Evolutionary conservation across 192 early-diverging fungal species (phyloP).

Genomic region (Geranomyces michiganensis): DNA sequence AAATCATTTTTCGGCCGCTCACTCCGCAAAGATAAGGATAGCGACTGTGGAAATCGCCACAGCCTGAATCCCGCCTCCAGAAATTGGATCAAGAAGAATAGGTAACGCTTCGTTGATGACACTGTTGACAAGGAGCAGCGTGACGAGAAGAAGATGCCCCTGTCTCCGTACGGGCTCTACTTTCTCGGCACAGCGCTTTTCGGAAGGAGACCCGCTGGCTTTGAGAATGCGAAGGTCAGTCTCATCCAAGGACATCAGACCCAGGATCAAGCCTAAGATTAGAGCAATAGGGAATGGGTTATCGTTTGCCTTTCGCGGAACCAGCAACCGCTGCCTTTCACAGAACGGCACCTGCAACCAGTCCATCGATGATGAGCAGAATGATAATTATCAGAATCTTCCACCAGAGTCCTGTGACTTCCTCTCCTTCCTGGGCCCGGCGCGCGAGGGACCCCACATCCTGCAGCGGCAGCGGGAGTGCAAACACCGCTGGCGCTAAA

Average conservation of each 20-base stretch:
- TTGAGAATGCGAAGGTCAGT: constrained; percentile 71
- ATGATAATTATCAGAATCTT: constrained; percentile 15
- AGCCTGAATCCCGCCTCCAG: constrained; percentile 69
- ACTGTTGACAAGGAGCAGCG: constrained; percentile 85
- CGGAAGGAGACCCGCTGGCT: constrained; percentile 68
- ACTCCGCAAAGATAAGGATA: constrained; percentile 91
- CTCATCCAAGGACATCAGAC: constrained; percentile 74
- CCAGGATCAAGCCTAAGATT: constrained; percentile 19
- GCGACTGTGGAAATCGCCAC: constrained; percentile 85
- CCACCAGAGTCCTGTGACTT: constrained; percentile 17
- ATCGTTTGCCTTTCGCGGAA: too few relatives aligned
- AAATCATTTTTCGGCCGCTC: constrained; percentile 1
- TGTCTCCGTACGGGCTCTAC: constrained; percentile 84
- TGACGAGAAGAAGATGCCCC: constrained; percentile 90
- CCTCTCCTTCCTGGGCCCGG: background rate
- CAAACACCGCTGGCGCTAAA: too few relatives aligned
- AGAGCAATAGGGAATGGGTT: background rate
- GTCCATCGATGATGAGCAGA: constrained; percentile 3
- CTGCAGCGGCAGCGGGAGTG: too few relatives aligned
- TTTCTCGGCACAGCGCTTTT: constrained; percentile 71
- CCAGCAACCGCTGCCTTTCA: background rate
- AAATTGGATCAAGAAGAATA: constrained; percentile 74
- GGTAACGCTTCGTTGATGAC: constrained; percentile 92
- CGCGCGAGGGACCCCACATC: background rate
- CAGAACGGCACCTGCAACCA: constrained; percentile 15